Evolutionary conservation across 441 rosid species (phyloP).

Genomic region (Aleurites moluccanus): DNA sequence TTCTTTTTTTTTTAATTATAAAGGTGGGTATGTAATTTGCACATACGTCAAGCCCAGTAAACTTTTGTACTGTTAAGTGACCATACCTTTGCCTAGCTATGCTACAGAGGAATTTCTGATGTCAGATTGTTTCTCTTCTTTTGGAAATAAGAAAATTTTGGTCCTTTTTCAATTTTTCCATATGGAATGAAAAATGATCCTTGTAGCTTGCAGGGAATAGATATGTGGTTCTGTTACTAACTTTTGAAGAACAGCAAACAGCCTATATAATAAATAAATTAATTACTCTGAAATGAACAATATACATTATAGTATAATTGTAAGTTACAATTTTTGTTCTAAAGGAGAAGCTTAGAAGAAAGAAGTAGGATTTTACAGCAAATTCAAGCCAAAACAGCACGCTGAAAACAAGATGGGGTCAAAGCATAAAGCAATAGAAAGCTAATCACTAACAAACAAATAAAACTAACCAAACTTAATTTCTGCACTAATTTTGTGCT

Average conservation of each 20-base stretch:
- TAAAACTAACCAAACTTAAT: conserved; percentile 10
- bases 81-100: not conserved
- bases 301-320: conserved; percentile 2
- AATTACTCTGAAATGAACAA: not conserved
- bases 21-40: too few relatives aligned
- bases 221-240: too few relatives aligned
- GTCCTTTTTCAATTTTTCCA: too few relatives aligned
- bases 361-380: conserved; percentile 28
- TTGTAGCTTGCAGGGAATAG: not conserved
- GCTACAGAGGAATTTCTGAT: too few relatives aligned
- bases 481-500: conserved; percentile 25
- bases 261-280: too few relatives aligned
- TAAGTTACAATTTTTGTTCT: conserved; percentile 14
- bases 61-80: not conserved
- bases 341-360: not conserved
- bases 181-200: not conserved
- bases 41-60: too few relatives aligned
- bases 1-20: too few relatives aligned
- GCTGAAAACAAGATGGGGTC: conserved; percentile 8
- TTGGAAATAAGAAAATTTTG: too few relatives aligned
- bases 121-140: too few relatives aligned
- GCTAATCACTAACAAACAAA: conserved; percentile 8
- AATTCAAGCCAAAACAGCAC: conserved; percentile 23
- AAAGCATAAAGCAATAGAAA: conserved; percentile 19
- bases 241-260: too few relatives aligned